These are phyloP conservation scores for Hypoxylon trugodes DNA, from an alignment of 495 filamentous ascomycete genomes.

Conservation along the genomic window DNA sequence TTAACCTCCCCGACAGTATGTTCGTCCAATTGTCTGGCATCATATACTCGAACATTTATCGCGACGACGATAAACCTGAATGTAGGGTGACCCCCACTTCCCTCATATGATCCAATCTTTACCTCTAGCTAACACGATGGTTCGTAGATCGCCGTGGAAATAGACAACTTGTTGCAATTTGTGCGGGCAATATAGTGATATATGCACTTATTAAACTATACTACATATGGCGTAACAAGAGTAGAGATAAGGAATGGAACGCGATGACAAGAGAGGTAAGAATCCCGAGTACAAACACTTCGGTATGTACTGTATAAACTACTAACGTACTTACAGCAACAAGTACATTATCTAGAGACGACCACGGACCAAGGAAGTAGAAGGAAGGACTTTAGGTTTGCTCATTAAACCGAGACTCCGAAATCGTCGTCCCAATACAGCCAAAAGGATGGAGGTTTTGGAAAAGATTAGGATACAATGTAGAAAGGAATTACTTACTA, in stretches of 20 bases:
- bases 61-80: slow-evolving; percentile 59
- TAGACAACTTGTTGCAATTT: slow-evolving; percentile 64
- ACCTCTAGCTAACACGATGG: slow-evolving; percentile 57
- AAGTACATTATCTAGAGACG: slow-evolving; percentile 32
- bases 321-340: slow-evolving; percentile 12
- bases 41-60: slow-evolving; percentile 70
- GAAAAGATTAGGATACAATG: not conserved
- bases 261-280: slow-evolving; percentile 71
- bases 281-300: not conserved
- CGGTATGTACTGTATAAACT: not conserved
- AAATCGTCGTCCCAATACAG: too few relatives aligned
- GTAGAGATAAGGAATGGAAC: slow-evolving; percentile 57
- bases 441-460: not conserved
- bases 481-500: not conserved
- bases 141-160: slow-evolving; percentile 68
- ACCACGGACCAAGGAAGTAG: slow-evolving; percentile 33
- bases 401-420: slow-evolving; percentile 1
- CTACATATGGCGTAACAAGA: slow-evolving; percentile 67
- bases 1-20: slow-evolving; percentile 59
- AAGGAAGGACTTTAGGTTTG: slow-evolving; percentile 35
- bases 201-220: slow-evolving; percentile 66
- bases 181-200: slow-evolving; percentile 62
- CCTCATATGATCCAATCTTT: not conserved
- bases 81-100: not conserved
- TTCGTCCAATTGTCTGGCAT: slow-evolving; percentile 69